A percentile compares a stretch with the other conserved stretches of the same genome.
phyloP scores from a whole-genome alignment of 2,329 filamentous ascomycete genomes.

The Claviceps sp. region DNA sequence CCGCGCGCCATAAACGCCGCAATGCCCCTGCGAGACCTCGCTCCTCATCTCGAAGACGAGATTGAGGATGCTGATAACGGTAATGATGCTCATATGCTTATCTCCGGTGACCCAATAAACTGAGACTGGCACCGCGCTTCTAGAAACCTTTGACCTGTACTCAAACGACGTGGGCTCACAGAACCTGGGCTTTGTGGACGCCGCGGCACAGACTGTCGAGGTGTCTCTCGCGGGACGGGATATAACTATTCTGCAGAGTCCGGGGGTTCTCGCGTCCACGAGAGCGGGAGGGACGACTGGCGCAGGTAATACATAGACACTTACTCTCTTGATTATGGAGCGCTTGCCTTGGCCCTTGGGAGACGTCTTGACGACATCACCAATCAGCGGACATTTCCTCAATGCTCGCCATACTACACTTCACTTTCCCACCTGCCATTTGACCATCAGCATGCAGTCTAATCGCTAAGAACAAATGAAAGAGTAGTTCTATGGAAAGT shows the following conservation, averaged over 20 bases:
- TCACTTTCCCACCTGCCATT: too few relatives aligned
- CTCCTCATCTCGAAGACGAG: not conserved
- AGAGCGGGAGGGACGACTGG: constrained; percentile 48
- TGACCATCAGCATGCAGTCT: too few relatives aligned
- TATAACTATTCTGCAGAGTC: constrained; percentile 70
- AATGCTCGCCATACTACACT: not conserved
- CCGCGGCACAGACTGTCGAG: constrained; percentile 50
- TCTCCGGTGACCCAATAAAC: not conserved
- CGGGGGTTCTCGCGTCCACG: constrained; percentile 63
- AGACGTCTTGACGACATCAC: too few relatives aligned
- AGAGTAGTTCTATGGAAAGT: constrained; percentile 74
- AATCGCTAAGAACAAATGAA: too few relatives aligned
- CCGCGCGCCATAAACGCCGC: too few relatives aligned
- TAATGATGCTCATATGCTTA: not conserved
- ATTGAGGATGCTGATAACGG: not conserved
- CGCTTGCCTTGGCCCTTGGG: too few relatives aligned
- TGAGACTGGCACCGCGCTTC: not conserved
- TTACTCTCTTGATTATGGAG: too few relatives aligned
- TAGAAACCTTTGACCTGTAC: constrained; percentile 84
- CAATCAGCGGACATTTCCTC: constrained; percentile 8
- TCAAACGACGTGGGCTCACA: constrained; percentile 59
- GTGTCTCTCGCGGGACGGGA: constrained; percentile 56
- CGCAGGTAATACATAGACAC: constrained; percentile 23
- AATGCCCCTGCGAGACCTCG: too few relatives aligned
- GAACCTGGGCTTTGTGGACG: constrained; percentile 75